Evolutionary conservation across 2,329 filamentous ascomycete species (phyloP), one percentile per base, ranked within the genome.

Genomic region (Shiraia bambusicola): DNA sequence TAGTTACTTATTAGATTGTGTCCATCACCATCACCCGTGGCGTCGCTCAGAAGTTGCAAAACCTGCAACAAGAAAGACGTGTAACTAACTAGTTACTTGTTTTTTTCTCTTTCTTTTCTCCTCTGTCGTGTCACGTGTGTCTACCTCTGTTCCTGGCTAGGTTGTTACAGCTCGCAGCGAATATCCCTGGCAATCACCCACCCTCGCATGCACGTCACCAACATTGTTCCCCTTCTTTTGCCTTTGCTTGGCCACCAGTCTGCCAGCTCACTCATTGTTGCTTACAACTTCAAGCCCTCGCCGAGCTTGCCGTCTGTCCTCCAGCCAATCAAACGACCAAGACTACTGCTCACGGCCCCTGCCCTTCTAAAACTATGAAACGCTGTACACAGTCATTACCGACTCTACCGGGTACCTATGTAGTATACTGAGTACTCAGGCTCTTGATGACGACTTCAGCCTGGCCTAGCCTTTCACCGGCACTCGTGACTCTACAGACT

Each of bases 211-310:
- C 53, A 58, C 42, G 42, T 49, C 33, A 45, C 37, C 47, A 47
- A 55, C 43, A 34, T 43, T n/a, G 51, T 65, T 54, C 53, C 58
- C 40, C 45, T 47, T 54, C 54, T 49, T 32, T 42, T 50, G 50
- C 49, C 33, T 42, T 63, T 59, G 55, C 54, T 58, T 64, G 63
- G 63, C 46, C 39, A 45, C 43, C 45, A 47, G 48, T 37, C 40
- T 62, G 60, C 60, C 61, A 65, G 50, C 45, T 63, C 58, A 61
- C 39, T 42, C 49, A 52, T 34, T 51, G 54, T 60, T 62, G 45
- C 19, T 22, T 4, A 22, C 19, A 22, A n/a, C n/a, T n/a, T n/a
- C n/a, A n/a, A 53, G 46, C 45, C 34, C 42, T 28, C 52, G 29
- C 49, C 49, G 47, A 43, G 46, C 50, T 47, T 37, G 40, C 48